Evolutionary conservation across 768 basidiomycete species (phyloP), one percentile per base, ranked within the genome.

Genomic region (Xerocomus potaroensis): DNA sequence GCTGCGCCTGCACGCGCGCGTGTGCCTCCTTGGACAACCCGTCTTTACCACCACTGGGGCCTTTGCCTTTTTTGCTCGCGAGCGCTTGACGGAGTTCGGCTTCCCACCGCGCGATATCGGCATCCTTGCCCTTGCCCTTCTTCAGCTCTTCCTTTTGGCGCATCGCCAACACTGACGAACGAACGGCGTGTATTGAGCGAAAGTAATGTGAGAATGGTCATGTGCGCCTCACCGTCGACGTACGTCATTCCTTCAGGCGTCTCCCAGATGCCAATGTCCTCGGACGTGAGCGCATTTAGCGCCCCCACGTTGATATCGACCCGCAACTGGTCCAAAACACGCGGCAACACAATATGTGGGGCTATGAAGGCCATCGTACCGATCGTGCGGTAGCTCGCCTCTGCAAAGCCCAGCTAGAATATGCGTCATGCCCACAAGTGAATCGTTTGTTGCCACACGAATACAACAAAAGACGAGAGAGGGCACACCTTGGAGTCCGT

Each of bases 101-200:
- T 51, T 99, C 96, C 95, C 95, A 99, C 59, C 90, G 85, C 15
- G 90, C 86, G 12, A 95, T 87, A 29, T 90, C 91, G 5, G 87
- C 81, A 48, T 84, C 87, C 56, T 96, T 97, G 12, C 92, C 88
- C 62, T 95, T 96, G 14, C 91, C 88, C 62, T 94, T 95, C 53
- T 68, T 75, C 4, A 67, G 67, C 4, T 76, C 72, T 1, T 71
- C 73, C 10, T 64, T 63, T 57, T 85, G 86, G 46, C 77, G 78
- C 2, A 74, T 68, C 9, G 81, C 71, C 12, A 93, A 69, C 3
- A 89, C 89, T 90, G 34, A 15, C 5, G 10, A 3, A 11, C 18
- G 18, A n/a, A n/a, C n/a, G n/a, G n/a, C n/a, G n/a, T n/a, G n/a
- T n/a, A n/a, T n/a, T n/a, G n/a, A n/a, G n/a, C n/a, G n/a, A n/a